These are phyloP conservation scores for Suillus americanus DNA, from an alignment of 768 basidiomycete species.

Conservation along the genomic window DNA sequence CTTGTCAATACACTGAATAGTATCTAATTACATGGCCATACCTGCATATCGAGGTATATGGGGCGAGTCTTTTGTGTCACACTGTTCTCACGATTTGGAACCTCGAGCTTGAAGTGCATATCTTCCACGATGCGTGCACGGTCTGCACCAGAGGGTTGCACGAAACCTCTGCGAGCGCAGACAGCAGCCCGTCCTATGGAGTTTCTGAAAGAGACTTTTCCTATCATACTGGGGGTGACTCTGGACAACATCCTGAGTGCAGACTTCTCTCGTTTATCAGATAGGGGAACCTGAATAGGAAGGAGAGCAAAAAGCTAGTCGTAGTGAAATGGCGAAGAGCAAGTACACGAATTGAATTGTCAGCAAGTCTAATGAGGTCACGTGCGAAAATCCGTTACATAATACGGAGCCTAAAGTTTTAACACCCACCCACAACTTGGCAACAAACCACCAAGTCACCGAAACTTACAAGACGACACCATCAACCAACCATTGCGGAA, in stretches of 20 bases:
- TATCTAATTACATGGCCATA: slow-evolving; percentile 29
- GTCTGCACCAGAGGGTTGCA: slow-evolving; percentile 82
- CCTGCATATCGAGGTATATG: slow-evolving; percentile 99
- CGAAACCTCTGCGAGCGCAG: slow-evolving; percentile 55
- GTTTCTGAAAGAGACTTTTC: slow-evolving; percentile 25
- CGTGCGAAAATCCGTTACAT: not conserved
- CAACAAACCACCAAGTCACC: not conserved
- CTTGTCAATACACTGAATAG: slow-evolving; percentile 11
- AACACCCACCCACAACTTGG: not conserved
- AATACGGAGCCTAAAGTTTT: not conserved
- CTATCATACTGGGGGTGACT: slow-evolving; percentile 40
- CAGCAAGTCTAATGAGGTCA: not conserved
- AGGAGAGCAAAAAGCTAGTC: slow-evolving; percentile 12
- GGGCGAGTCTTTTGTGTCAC: slow-evolving; percentile 69
- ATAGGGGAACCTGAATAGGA: slow-evolving; percentile 9
- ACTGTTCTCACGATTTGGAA: slow-evolving; percentile 57
- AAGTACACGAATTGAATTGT: not conserved
- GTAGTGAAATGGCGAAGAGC: slow-evolving; percentile 3
- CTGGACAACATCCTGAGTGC: slow-evolving; percentile 53
- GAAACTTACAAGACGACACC: not conserved
- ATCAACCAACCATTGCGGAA: not conserved
- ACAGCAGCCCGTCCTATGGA: slow-evolving; percentile 21
- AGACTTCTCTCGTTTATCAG: slow-evolving; percentile 2
- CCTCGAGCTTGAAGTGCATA: slow-evolving; percentile 84
- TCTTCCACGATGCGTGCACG: slow-evolving; percentile 74